Conservation (phyloP, 176 grass and related monocot genomes). For the Sorghum bicolor region Sorghum_bicolor_NCBIv3 NC_012872.2:71454501-71455000, state of each 20-base stretch:
- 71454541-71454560: too few relatives aligned
- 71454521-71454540: neutral
- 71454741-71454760: neutral
- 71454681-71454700: slow-evolving; percentile 61
- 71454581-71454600: slow-evolving; percentile 54
- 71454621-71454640: slow-evolving; percentile 84
- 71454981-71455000: neutral
- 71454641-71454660: slow-evolving; percentile 75
- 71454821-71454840: neutral
- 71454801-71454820: neutral
- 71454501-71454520: slow-evolving; percentile 52
- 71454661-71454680: slow-evolving; percentile 85
- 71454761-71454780: neutral
- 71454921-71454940: neutral
- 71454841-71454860: neutral
- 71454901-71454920: neutral
- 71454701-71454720: slow-evolving; percentile 63
- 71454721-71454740: slow-evolving; percentile 38
- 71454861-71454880: neutral
- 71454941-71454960: neutral
- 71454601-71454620: slow-evolving; percentile 82
- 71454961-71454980: neutral
- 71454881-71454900: neutral
- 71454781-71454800: neutral
- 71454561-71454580: slow-evolving; percentile 30